A percentile compares a stretch with the other conserved stretches of the same genome.
Evolutionary conservation across 1,139 yeast genomes (phyloP).

Genomic region (Suhomyces ambrosiae): DNA sequence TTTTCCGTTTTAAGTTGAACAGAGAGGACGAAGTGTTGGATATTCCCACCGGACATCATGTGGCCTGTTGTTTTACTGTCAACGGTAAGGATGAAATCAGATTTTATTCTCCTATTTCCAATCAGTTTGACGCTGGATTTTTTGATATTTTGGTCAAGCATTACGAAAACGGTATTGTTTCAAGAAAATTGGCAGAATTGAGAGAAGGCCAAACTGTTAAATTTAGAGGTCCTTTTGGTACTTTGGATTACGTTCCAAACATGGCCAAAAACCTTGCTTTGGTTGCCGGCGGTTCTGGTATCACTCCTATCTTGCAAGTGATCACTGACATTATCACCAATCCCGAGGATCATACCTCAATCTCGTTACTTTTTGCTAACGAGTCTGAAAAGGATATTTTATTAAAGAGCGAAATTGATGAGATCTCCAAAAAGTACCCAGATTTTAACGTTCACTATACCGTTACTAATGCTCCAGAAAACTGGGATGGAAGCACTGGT

Average conservation of each 20-base stretch:
- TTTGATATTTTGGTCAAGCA: conserved; percentile 77
- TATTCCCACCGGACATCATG: conserved; percentile 74
- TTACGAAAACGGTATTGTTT: conserved; percentile 67
- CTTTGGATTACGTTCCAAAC: conserved; percentile 60
- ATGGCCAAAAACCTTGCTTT: conserved; percentile 64
- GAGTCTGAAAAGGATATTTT: conserved; percentile 74
- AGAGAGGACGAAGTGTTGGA: conserved; percentile 62
- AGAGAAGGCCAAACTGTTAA: conserved; percentile 66
- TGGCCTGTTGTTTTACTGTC: conserved; percentile 59
- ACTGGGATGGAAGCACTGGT: conserved; percentile 64
- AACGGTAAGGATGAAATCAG: conserved; percentile 66
- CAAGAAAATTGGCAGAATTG: conserved; percentile 62
- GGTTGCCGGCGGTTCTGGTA: conserved; percentile 84
- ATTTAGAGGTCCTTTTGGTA: conserved; percentile 79
- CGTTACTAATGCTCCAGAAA: conserved; percentile 34
- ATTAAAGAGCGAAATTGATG: conserved; percentile 69
- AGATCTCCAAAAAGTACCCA: conserved; percentile 62
- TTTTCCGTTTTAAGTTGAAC: conserved; percentile 67
- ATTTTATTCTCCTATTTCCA: conserved; percentile 75
- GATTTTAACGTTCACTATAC: conserved; percentile 57
- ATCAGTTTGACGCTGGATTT: conserved; percentile 68
- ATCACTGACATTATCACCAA: conserved; percentile 64
- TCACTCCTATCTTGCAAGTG: conserved; percentile 76
- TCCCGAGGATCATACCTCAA: conserved; percentile 61
- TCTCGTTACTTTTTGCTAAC: conserved; percentile 67